These are phyloP conservation scores for Boletus subcaerulescens DNA, from an alignment of 768 basidiomycete genomes.

Conservation along the genomic window DNA sequence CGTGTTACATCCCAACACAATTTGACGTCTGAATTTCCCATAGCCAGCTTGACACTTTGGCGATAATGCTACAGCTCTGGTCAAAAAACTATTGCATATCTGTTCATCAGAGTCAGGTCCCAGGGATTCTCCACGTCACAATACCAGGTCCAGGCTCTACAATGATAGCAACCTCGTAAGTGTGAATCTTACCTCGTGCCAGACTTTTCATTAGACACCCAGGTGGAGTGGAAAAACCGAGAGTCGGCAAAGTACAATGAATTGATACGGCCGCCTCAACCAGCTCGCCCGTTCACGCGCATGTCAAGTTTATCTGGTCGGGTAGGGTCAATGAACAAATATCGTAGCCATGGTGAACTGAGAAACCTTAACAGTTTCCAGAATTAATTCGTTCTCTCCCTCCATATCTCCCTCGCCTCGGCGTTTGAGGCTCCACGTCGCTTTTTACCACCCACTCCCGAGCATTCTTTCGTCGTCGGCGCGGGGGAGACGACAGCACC, in stretches of 20 bases:
- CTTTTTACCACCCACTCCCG: slow-evolving; percentile 1
- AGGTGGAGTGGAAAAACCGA: background rate
- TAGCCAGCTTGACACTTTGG: too few species aligned
- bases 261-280: background rate
- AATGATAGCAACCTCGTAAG: too few species aligned
- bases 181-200: too few species aligned
- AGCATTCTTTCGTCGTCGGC: slow-evolving; percentile 5
- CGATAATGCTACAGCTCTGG: too few species aligned
- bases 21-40: too few species aligned
- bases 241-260: background rate
- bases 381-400: slow-evolving; percentile 5
- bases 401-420: slow-evolving; percentile 8
- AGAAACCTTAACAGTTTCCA: slow-evolving; percentile 4
- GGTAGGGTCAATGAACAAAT: background rate
- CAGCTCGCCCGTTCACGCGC: background rate
- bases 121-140: too few species aligned
- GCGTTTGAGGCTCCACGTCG: background rate
- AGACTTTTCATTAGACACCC: background rate
- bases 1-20: too few species aligned
- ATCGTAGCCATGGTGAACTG: slow-evolving; percentile 24
- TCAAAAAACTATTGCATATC: background rate
- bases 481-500: slow-evolving; percentile 11
- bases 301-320: background rate
- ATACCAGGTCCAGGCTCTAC: too few species aligned
- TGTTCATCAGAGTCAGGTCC: background rate